Conservation (phyloP, 345 rosid species). For the Citrus medica region DNA sequence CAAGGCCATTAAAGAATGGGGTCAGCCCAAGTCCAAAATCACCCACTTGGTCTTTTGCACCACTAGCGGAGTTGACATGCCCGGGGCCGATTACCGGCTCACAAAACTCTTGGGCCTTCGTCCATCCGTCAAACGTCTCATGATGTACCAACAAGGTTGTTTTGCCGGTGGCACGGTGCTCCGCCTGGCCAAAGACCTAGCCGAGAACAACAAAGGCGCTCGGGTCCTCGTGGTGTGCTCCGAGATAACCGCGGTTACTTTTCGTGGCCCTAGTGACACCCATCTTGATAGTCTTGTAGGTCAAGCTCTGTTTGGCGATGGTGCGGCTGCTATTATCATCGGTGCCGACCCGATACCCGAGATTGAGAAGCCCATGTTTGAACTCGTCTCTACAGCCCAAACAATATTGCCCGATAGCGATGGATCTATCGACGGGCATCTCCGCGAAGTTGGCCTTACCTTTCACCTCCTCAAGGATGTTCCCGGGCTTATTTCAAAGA, state of each 20-base stretch:
- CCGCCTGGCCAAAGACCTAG: conserved; percentile 52
- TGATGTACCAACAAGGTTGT: conserved; percentile 63
- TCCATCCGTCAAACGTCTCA: conserved; percentile 46
- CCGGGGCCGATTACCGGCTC: conserved; percentile 58
- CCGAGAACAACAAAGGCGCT: conserved; percentile 51
- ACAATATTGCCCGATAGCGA: conserved; percentile 44
- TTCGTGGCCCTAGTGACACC: conserved; percentile 45
- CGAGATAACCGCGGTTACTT: conserved; percentile 32
- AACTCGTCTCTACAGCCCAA: conserved; percentile 40
- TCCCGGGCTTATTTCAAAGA: conserved; percentile 37
- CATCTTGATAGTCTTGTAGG: conserved; percentile 47
- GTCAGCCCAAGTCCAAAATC: conserved; percentile 53
- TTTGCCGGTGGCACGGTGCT: conserved; percentile 47
- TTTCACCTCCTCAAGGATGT: conserved; percentile 45
- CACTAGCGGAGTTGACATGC: conserved; percentile 54
- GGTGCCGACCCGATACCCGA: conserved; percentile 35
- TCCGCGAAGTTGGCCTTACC: conserved; percentile 47
- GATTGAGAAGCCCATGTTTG: conserved; percentile 38
- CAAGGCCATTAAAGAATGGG: conserved; percentile 54
- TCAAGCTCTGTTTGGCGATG: conserved; percentile 48
- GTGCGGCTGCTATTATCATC: conserved; percentile 42
- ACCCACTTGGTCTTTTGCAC: conserved; percentile 61
- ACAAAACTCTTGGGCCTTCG: conserved; percentile 55
- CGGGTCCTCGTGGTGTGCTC: conserved; percentile 52
- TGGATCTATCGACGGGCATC: conserved; percentile 48